Conservation (phyloP, 495 filamentous ascomycete genomes). For the Pseudomonodictys pantanalensis region DNA sequence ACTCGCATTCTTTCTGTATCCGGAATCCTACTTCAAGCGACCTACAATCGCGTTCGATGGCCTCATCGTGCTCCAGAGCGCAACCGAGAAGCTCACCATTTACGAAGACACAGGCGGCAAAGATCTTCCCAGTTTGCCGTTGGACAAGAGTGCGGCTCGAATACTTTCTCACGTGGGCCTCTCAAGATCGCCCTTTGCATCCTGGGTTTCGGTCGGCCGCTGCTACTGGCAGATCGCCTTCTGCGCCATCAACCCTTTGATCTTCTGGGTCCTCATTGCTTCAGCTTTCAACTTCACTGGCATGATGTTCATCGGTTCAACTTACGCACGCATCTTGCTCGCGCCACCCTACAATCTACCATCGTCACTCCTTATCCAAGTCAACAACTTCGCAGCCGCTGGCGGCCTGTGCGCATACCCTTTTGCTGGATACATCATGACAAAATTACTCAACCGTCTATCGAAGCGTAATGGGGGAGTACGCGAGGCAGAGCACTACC, state of each 20-base stretch:
- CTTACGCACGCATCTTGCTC: constrained; percentile 2
- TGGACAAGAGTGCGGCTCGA: neutral
- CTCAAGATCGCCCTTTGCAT: constrained; percentile 1
- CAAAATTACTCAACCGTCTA: constrained; percentile 3
- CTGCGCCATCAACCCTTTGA: constrained; percentile 19
- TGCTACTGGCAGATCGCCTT: constrained; percentile 24
- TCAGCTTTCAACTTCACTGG: constrained; percentile 15
- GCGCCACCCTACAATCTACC: constrained; percentile 8
- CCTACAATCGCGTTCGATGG: constrained; percentile 19
- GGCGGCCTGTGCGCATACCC: constrained; percentile 15
- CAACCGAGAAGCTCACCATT: constrained; percentile 14
- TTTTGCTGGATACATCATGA: neutral
- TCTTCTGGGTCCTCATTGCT: constrained; percentile 22
- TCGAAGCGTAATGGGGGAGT: constrained; percentile 13
- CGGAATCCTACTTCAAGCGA: constrained; percentile 26
- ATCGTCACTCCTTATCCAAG: constrained; percentile 1
- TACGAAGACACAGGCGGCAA: constrained; percentile 12
- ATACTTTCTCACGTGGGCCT: neutral
- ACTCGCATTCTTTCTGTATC: constrained; percentile 9
- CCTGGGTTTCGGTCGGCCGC: constrained; percentile 3
- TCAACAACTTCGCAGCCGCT: constrained; percentile 13
- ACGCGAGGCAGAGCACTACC: constrained; percentile 28
- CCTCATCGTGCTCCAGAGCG: constrained; percentile 14
- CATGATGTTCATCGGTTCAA: constrained; percentile 26
- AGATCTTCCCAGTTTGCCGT: neutral